These are phyloP conservation scores for Diutina pseudorugosa DNA, from an alignment of 1,139 yeast genomes.

Conservation along the genomic window DNA sequence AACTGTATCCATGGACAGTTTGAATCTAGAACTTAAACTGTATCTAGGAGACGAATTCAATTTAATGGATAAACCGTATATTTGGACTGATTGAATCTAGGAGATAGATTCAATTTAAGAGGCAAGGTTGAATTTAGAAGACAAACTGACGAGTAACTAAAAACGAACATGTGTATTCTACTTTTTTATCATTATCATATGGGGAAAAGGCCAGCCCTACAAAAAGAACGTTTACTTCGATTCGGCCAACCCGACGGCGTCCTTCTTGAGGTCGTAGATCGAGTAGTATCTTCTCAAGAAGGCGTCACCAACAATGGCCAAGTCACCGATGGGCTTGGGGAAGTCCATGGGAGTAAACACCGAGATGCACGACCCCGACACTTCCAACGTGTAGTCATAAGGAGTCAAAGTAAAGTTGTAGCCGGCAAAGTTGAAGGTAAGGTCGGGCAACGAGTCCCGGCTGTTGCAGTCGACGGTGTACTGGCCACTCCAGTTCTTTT, in stretches of 20 bases:
- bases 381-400: conserved; percentile 85
- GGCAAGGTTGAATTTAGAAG: no score
- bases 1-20: no score
- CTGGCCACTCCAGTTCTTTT: conserved; percentile 95
- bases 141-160: no score
- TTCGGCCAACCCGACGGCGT: conserved; percentile 85
- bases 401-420: conserved; percentile 82
- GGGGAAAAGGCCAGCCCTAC: neutral
- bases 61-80: no score
- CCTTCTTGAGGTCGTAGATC: conserved; percentile 75
- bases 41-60: no score
- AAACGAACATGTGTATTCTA: neutral
- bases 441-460: conserved; percentile 76
- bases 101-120: neutral
- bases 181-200: neutral
- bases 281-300: conserved; percentile 93
- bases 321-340: conserved; percentile 93
- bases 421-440: conserved; percentile 82
- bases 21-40: no score
- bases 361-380: conserved; percentile 88
- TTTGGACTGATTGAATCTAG: no score
- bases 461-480: conserved; percentile 80
- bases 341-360: conserved; percentile 95
- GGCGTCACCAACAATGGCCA: conserved; percentile 94
- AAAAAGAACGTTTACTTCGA: neutral